phyloP scores from a whole-genome alignment of 441 rosid species.

The Isatis lusitanica region DNA sequence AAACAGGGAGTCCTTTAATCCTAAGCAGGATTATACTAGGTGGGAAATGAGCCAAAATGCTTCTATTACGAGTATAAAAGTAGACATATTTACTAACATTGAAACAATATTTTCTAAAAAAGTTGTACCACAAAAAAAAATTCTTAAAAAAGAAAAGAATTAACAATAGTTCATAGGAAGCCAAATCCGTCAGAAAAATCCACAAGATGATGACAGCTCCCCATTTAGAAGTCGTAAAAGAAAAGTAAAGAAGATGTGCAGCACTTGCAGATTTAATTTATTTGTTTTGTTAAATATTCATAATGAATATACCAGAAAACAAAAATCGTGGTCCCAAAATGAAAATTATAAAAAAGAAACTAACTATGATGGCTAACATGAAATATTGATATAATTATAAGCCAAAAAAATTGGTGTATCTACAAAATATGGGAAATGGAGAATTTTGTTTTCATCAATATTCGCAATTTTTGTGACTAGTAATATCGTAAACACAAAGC shows the following conservation, averaged over 20 bases:
- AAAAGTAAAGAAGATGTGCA: slow-evolving; percentile 66
- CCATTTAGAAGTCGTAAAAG: slow-evolving; percentile 64
- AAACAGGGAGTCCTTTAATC: neutral
- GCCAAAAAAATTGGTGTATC: neutral
- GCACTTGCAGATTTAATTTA: slow-evolving; percentile 45
- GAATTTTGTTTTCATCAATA: neutral
- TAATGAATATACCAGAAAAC: neutral
- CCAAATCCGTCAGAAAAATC: slow-evolving; percentile 33
- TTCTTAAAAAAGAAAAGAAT: neutral
- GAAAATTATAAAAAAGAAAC: neutral
- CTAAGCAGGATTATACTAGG: slow-evolving; percentile 10
- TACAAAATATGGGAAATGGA: neutral
- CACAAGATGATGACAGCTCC: slow-evolving; percentile 39
- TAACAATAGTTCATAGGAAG: slow-evolving; percentile 12
- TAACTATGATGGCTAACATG: neutral
- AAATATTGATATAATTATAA: neutral
- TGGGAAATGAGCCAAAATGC: neutral
- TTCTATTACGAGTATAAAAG: slow-evolving; percentile 9
- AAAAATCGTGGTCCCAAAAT: slow-evolving; percentile 30
- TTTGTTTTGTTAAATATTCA: slow-evolving; percentile 24
- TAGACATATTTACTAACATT: neutral
- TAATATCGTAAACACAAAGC: neutral
- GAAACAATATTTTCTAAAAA: neutral
- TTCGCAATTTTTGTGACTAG: neutral
- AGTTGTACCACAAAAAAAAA: neutral